Evolutionary conservation across 352 stramenopile species (phyloP).

Genomic region (Phytopythium mirpurense): DNA sequence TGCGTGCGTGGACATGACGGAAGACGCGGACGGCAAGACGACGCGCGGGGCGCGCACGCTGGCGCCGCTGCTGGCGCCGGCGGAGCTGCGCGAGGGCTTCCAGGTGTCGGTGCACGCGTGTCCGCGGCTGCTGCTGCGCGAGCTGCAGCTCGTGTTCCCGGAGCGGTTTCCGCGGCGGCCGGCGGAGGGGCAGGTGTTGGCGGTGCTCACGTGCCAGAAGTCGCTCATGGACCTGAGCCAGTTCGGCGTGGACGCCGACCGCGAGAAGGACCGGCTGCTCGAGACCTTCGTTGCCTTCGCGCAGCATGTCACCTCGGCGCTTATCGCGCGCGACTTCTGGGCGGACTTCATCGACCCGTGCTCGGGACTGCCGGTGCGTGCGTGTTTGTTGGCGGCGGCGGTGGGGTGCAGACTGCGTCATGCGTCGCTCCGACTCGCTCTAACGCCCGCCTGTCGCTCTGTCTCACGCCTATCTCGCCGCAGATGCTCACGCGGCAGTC

Average conservation of each 20-base stretch:
- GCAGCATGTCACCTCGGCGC: constrained; percentile 70
- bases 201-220: constrained; percentile 93
- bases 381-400: not conserved
- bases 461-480: no score
- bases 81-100: constrained; percentile 56
- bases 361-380: constrained; percentile 88
- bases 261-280: constrained; percentile 95
- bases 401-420: no score
- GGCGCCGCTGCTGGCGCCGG: constrained; percentile 44
- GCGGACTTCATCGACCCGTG: constrained; percentile 98
- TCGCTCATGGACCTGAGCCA: constrained; percentile 93
- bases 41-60: constrained; percentile 15
- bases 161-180: constrained; percentile 33
- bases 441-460: not conserved
- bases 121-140: constrained; percentile 63
- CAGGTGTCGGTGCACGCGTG: constrained; percentile 79
- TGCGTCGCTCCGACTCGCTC: not conserved
- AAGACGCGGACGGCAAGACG: not conserved
- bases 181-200: constrained; percentile 52
- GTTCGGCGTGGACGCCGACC: constrained; percentile 90
- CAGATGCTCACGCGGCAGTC: constrained; percentile 90
- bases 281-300: constrained; percentile 95
- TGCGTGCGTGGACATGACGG: not conserved
- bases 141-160: constrained; percentile 82
- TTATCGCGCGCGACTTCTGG: constrained; percentile 86